Base-by-base conservation (phyloP, 257 asterid genomes). In the Coffea eugenioides region DNA sequence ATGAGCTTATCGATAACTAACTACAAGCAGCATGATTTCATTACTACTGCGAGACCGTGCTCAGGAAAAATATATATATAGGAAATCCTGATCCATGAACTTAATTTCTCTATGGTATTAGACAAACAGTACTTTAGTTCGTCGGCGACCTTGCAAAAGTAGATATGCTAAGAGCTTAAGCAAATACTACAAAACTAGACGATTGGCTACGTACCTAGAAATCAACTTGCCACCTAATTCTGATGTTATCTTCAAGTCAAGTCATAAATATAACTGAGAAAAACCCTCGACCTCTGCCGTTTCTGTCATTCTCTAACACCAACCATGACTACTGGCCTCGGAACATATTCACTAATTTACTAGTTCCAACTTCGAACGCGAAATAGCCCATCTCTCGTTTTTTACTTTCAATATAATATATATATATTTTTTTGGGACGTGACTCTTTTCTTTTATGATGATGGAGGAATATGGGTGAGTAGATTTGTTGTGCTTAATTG, bases 161-260 rank as follows among this genome's bases (percentile, higher is more conserved):
- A 61, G 67, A 61, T n/a, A 61, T 61, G 67, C 1, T 39, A 69
- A 45, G 83, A 70, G 72, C 81, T 79, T 83, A 84, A 84, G 88
- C 82, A 83, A 87, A 84, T 81, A 81, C 41, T 71, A 82, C 84
- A 77, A 82, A 80, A 82, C 79, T 56, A 81, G 75, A 85, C 83
- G 80, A 84, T 52, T 52, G 73, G 80, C 79, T 83, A 82, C 80
- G 88, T 83, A 77, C 36, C 75, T 49, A 84, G 85, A 90, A 80
- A 83, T 83, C 43, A 83, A 88, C 93, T 73, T 83, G 83, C 20
- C 84, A 93, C 97, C 97, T 89, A 93, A 89, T 87, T 82, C 73
- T 83, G 92, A 89, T 87, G 94, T 82, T 79, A 82, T 83, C 83
- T 62, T 64, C 6, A 64, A 64, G 49, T 79, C 20, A 34, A 64